Conservation (phyloP, 2,329 filamentous ascomycete genomes). For the Coniochaeta ligniaria region DNA sequence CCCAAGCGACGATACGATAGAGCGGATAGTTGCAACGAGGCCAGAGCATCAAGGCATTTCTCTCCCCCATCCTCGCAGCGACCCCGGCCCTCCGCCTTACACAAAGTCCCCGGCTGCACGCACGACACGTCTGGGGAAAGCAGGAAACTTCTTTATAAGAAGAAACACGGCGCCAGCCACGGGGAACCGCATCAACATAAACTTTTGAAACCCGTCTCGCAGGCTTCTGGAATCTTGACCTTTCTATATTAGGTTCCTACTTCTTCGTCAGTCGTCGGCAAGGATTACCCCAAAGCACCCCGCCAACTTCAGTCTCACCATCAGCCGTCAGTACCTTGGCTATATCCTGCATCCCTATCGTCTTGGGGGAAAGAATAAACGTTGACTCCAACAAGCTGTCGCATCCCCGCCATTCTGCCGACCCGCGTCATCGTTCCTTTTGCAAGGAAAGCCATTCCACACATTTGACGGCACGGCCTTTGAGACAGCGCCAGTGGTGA, state of each 20-base stretch:
- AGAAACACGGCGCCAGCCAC: background rate
- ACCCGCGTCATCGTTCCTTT: background rate
- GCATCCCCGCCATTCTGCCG: background rate
- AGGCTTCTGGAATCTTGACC: background rate
- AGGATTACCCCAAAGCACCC: background rate
- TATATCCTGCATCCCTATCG: background rate
- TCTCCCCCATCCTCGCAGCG: background rate
- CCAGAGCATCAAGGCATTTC: background rate
- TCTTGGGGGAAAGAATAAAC: background rate
- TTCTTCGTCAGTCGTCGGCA: background rate
- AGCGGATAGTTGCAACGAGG: background rate
- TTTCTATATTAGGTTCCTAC: background rate
- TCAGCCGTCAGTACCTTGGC: background rate
- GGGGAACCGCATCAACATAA: background rate
- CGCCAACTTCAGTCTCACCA: background rate
- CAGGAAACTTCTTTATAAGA: background rate
- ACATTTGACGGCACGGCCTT: background rate
- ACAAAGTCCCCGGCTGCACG: background rate
- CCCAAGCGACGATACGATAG: background rate
- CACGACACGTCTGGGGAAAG: background rate
- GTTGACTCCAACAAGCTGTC: background rate
- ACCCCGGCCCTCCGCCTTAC: background rate
- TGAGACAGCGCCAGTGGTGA: background rate
- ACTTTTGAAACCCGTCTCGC: background rate
- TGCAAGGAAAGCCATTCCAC: background rate